These are phyloP conservation scores for Blepharisma japonicum DNA, from an alignment of 73 alveolate genomes.

Conservation along the genomic window DNA sequence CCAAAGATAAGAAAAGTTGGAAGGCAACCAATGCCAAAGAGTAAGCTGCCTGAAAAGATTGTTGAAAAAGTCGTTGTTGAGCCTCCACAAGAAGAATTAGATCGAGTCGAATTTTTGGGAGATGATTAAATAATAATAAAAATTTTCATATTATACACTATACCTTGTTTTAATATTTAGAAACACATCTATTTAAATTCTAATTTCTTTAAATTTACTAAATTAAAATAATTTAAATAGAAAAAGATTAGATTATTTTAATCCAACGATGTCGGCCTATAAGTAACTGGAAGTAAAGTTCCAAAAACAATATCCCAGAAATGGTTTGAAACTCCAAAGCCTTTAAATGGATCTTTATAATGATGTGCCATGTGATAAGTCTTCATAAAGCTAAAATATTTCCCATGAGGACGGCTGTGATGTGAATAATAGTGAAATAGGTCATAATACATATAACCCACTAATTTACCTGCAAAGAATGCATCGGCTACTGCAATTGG, in stretches of 20 bases:
- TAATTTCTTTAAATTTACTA: no score
- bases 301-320: slow-evolving; percentile 66
- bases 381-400: slow-evolving; percentile 43
- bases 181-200: no score
- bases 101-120: slow-evolving; percentile 21
- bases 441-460: slow-evolving; percentile 53
- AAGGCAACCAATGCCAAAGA: not conserved
- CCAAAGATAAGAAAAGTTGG: slow-evolving; percentile 25
- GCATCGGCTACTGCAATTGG: slow-evolving; percentile 32
- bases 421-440: slow-evolving; percentile 56
- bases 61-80: not conserved
- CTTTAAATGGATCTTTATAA: slow-evolving; percentile 48
- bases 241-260: no score
- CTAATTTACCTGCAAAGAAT: slow-evolving; percentile 43
- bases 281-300: slow-evolving; percentile 19
- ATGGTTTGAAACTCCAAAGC: slow-evolving; percentile 56
- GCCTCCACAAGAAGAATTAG: slow-evolving; percentile 25
- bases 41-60: slow-evolving; percentile 29
- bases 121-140: not conserved
- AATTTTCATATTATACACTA: no score
- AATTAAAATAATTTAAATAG: no score
- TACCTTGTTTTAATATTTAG: no score
- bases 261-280: no score
- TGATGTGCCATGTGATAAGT: slow-evolving; percentile 66
- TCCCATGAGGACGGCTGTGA: slow-evolving; percentile 43